Conservation (phyloP, 352 stramenopile genomes). For the Blastocystis sp. region DNA sequence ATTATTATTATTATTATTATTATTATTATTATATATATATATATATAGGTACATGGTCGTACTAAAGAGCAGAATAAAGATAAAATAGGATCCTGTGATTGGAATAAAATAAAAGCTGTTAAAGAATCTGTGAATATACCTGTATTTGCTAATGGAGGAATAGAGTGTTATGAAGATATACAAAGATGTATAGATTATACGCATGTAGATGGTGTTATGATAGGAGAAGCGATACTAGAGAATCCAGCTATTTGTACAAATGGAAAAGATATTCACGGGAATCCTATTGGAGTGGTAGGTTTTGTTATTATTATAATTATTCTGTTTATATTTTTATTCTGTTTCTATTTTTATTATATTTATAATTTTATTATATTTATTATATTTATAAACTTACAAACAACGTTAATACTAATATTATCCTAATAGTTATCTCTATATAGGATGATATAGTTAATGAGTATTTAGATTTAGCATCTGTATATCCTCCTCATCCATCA, state of each 20-base stretch:
- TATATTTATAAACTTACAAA: too few relatives aligned
- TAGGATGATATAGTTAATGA: slow-evolving; percentile 26
- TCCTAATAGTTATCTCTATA: too few relatives aligned
- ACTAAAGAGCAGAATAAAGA: slow-evolving; percentile 29
- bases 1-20: too few relatives aligned
- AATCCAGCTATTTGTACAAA: slow-evolving; percentile 14
- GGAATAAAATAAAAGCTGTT: neutral
- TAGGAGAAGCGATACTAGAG: slow-evolving; percentile 19
- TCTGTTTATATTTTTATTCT: too few relatives aligned
- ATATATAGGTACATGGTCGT: slow-evolving; percentile 1
- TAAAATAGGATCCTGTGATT: neutral
- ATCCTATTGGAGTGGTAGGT: slow-evolving; percentile 3
- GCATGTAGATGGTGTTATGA: slow-evolving; percentile 6
- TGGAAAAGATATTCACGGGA: slow-evolving; percentile 1
- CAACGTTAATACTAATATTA: too few relatives aligned
- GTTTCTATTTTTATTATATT: too few relatives aligned
- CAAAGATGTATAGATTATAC: neutral
- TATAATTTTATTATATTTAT: too few relatives aligned
- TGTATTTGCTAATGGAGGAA: slow-evolving; percentile 16
- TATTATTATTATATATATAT: neutral
- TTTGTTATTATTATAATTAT: too few relatives aligned
- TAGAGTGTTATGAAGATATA: neutral
- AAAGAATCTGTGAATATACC: slow-evolving; percentile 4
- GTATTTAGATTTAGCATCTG: slow-evolving; percentile 9
- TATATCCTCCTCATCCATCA: neutral